Evolutionary conservation across 2,329 filamentous ascomycete species (phyloP), one percentile per base, ranked within the genome.

Genomic region (Neonectria coccinea): DNA sequence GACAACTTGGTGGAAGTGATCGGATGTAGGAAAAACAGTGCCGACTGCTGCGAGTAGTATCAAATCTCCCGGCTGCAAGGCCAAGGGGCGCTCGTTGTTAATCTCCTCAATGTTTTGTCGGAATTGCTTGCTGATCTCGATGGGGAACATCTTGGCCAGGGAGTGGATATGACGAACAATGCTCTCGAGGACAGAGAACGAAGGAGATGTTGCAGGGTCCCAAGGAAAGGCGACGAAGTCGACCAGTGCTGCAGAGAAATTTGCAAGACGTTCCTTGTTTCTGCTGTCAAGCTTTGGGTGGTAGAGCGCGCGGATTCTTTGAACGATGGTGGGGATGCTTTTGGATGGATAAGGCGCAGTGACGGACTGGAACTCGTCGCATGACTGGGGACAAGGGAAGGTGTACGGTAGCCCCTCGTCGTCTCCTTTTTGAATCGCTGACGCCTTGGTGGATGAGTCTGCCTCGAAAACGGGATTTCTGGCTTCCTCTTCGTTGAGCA

Each of bases 1-100:
- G 44, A 93, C 91, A 39, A 98, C 93, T 72, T 96, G 91, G 74
- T 99, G 96, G 79, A 98, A 99, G 79, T 98, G 94, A 79, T 99
- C 96, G 0, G 94, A 97, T 0, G 96, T 97, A 5, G 96, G 94
- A 74, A 97, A 99, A 57, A 97, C 92, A 2, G 89, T 89, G 44
- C 91, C 89, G 64, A 97, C 88, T 0, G 93, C 94, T 0, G 93
- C 94, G 39, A 99, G 82, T n/a, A 97, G 81, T 22, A 94, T 81
- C 20, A 99, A 80, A 73, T 99, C 94, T 18, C 93, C 92, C 71
- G 77, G 86, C 74, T 78, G 86, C 72, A 84, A 88, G 8, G 81
- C 78, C 39, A 89, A 77, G 5, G 85, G 82, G 39, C 88, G 81
- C 33, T 77, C 73, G 33, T 80, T 70, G 54, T 80, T 78, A 45